Base-by-base conservation (phyloP, 345 rosid species). In the Bretschneidera sinensis region DNA sequence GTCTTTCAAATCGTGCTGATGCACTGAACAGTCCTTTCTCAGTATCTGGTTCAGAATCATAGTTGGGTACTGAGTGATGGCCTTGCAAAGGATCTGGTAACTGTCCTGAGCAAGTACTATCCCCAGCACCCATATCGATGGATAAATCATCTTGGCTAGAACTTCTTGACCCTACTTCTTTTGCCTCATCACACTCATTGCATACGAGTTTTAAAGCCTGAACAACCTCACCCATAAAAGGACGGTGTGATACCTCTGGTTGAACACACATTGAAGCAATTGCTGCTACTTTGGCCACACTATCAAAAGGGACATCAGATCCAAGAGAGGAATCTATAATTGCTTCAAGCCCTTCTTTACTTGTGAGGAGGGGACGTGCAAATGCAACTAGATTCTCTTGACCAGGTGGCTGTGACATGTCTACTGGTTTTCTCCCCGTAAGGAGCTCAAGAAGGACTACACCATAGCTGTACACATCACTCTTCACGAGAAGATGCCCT, bases 401-500 rank as follows among this genome's bases (percentile, higher is more conserved):
- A 52, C 99, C 97, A 0, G 88, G 80, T 23, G 88, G 92, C 63
- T 86, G 97, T 11, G 92, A 69, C 96, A 94, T 94, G 72, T 94
- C 96, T 1, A 89, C 92, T 0, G 99, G 97, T 67, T 86, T 94
- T 68, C 89, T 73, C 23, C 99, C 97, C 0, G 87, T 78, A 43
- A 94, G 79, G 57, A 94, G 95, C 87, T 94, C 99, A 2, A 94
- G 89, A 63, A 94, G 87, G 63, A 94, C 99, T 0, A 94, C 99
- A 49, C 99, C 99, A n/a, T 89, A 94, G 68, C 99, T 94, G 64
- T 90, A 94, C 35, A 94, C 99, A 50, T 94, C 99, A n/a, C 99
- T 94, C 77, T 89, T 94, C 61, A 90, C 99, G 5, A 89, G 84
- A 60, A 94, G 95, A 79, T 94, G 99, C 8, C 97, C 99, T 0